A percentile compares a stretch with the other conserved stretches of the same genome.
phyloP scores from a whole-genome alignment of 192 early-diverging fungal genomes.

The Fimicolochytrium jonesii region DNA sequence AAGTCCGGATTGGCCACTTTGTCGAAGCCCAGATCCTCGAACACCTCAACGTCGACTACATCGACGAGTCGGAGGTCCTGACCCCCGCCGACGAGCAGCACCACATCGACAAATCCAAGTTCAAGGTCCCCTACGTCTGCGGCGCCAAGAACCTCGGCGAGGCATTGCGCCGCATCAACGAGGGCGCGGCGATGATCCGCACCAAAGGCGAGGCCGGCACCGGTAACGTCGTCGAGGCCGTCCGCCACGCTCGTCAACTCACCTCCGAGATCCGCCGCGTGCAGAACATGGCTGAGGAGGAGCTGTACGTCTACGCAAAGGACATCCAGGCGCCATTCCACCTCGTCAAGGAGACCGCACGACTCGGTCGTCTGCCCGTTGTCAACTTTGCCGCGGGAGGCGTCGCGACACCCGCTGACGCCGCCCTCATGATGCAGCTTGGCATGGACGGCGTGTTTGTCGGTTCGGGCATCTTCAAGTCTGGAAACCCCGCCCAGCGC shows the following conservation, averaged over 20 bases:
- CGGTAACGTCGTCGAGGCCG: conserved; percentile 96
- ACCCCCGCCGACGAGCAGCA: conserved; percentile 93
- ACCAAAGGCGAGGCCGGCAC: conserved; percentile 99
- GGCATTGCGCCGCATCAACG: conserved; percentile 89
- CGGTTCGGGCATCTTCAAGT: conserved; percentile 96
- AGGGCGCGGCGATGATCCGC: conserved; percentile 97
- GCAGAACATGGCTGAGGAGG: conserved; percentile 76
- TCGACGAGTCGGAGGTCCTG: conserved; percentile 96
- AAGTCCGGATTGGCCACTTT: conserved; percentile 98
- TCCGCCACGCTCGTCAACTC: conserved; percentile 90
- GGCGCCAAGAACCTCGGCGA: conserved; percentile 96
- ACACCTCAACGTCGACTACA: conserved; percentile 87
- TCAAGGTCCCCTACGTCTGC: conserved; percentile 93
- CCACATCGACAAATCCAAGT: conserved; percentile 94
- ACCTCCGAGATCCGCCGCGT: conserved; percentile 83
- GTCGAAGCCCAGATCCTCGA: conserved; percentile 97
- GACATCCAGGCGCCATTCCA: conserved; percentile 90
- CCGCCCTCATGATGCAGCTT: conserved; percentile 98
- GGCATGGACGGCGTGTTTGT: conserved; percentile 98
- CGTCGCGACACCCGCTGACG: conserved; percentile 97
- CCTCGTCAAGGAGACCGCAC: conserved; percentile 82
- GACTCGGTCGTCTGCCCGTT: conserved; percentile 87
- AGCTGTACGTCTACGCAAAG: conserved; percentile 95
- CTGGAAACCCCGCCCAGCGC: conserved; percentile 85
- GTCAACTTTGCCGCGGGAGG: conserved; percentile 98